These are phyloP conservation scores for Tremella mesenterica DNA, from an alignment of 768 basidiomycete genomes.

Conservation along the genomic window DNA sequence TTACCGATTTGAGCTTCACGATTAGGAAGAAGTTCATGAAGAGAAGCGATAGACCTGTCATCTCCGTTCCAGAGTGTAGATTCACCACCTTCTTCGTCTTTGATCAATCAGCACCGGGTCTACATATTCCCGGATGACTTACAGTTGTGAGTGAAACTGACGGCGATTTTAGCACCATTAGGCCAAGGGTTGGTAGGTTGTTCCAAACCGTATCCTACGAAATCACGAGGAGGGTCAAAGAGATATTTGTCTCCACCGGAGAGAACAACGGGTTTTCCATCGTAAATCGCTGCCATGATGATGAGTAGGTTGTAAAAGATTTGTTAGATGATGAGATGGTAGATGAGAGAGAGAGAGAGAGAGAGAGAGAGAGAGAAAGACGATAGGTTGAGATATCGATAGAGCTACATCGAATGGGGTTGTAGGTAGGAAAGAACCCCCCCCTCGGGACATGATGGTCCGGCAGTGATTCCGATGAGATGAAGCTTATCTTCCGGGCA, in stretches of 20 bases:
- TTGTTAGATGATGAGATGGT: background rate
- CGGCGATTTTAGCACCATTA: conserved; percentile 23
- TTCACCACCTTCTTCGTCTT: conserved; percentile 14
- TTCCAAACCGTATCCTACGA: conserved; percentile 23
- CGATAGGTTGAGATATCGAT: too few relatives aligned
- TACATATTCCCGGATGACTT: background rate
- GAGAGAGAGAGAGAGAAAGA: too few relatives aligned
- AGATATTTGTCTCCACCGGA: background rate
- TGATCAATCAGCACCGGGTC: background rate
- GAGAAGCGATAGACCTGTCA: conserved; percentile 9
- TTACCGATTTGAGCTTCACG: conserved; percentile 13
- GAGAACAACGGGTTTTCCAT: too few relatives aligned
- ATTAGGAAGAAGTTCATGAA: conserved; percentile 25
- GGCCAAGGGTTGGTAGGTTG: conserved; percentile 20
- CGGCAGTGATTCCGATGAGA: too few relatives aligned
- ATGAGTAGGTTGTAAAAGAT: background rate
- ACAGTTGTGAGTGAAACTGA: conserved; percentile 27
- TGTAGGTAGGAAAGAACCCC: too few relatives aligned
- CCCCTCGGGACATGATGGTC: too few relatives aligned
- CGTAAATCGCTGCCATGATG: too few relatives aligned
- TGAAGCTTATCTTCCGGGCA: too few relatives aligned
- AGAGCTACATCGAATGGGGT: too few relatives aligned
- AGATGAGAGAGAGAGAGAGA: background rate
- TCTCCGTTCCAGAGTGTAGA: conserved; percentile 31
- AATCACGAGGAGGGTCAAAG: conserved; percentile 21